A percentile compares a stretch with the other conserved stretches of the same genome.
Evolutionary conservation across 169 alveolate species (phyloP).

Genomic region (Babesia divergens): DNA sequence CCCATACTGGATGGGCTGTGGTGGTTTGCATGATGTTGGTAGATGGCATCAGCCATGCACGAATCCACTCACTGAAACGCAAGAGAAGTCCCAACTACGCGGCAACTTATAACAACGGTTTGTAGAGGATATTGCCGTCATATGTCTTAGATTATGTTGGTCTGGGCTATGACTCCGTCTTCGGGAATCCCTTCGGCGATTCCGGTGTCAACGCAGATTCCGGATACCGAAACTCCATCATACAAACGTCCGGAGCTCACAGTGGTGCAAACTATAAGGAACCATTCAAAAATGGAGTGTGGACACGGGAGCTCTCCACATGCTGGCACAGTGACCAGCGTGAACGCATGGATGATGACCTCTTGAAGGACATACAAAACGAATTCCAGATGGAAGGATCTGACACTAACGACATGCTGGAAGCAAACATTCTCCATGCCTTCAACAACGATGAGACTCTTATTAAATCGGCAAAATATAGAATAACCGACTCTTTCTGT

Average conservation of each 20-base stretch:
- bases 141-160: conserved; percentile 43
- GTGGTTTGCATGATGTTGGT: neutral
- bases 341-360: conserved; percentile 27
- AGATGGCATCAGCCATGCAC: neutral
- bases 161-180: conserved; percentile 52
- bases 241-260: neutral
- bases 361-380: conserved; percentile 40
- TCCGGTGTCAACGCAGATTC: conserved; percentile 14
- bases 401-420: conserved; percentile 33
- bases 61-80: neutral
- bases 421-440: conserved; percentile 10
- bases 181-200: conserved; percentile 62
- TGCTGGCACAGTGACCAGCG: conserved; percentile 29
- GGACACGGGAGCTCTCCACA: conserved; percentile 14
- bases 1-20: too few relatives aligned
- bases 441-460: neutral
- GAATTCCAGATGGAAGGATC: conserved; percentile 53
- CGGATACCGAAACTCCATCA: conserved; percentile 46
- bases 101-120: neutral
- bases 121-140: neutral
- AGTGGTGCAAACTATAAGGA: neutral
- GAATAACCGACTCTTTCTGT: conserved; percentile 44
- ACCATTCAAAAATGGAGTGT: neutral
- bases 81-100: too few relatives aligned
- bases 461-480: neutral